Conservation (phyloP, 352 stramenopile genomes). For the Globisporangium recalcitrans region DNA sequence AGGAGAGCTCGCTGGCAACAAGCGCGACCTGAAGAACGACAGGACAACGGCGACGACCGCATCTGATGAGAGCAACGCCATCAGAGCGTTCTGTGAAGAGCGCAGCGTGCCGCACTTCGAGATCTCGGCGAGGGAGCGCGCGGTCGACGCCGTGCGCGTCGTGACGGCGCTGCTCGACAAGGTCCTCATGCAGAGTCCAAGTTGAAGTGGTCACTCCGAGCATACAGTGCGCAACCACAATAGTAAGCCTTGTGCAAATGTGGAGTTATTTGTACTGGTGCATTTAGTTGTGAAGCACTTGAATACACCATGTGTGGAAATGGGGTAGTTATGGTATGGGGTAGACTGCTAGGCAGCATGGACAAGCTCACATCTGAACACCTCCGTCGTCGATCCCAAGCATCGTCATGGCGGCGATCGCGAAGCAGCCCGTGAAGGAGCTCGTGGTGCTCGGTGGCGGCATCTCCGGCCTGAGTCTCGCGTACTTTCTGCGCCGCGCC, state of each 20-base stretch:
- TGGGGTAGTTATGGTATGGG: too few species aligned
- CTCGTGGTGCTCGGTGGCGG: slow-evolving; percentile 81
- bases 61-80: too few species aligned
- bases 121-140: neutral
- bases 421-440: slow-evolving; percentile 23
- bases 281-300: too few species aligned
- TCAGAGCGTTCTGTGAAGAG: neutral
- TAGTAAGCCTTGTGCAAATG: too few species aligned
- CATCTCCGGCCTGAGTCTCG: slow-evolving; percentile 73
- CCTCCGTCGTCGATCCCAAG: neutral
- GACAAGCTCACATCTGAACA: slow-evolving; percentile 3
- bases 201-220: too few species aligned
- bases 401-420: neutral
- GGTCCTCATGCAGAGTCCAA: neutral
- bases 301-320: too few species aligned
- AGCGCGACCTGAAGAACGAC: slow-evolving; percentile 1
- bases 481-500: slow-evolving; percentile 66
- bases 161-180: neutral
- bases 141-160: neutral
- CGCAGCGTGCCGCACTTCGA: neutral
- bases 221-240: too few species aligned
- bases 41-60: neutral
- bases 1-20: slow-evolving; percentile 9
- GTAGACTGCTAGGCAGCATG: too few species aligned
- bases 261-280: neutral